A percentile compares a stretch with the other conserved stretches of the same genome.
phyloP scores from a whole-genome alignment of 2,329 filamentous ascomycete species.

The Cladosporium halotolerans region DNA sequence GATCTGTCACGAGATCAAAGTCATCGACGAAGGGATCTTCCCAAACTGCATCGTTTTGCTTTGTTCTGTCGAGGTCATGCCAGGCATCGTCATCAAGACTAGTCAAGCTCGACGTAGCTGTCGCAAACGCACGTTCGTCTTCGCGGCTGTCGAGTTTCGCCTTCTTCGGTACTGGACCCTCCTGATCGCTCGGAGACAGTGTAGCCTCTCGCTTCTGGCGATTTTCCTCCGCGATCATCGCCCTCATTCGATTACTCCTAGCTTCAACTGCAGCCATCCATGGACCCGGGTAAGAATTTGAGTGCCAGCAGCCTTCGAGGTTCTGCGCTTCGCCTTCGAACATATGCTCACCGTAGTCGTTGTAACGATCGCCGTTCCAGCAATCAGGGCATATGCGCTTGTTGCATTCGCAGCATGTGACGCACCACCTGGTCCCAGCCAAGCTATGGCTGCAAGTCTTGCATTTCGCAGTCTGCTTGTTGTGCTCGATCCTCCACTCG shows the following conservation, averaged over 20 bases:
- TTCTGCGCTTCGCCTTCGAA: constrained; percentile 13
- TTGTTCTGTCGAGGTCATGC: neutral
- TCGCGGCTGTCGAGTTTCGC: neutral
- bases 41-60: neutral
- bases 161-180: neutral
- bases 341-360: constrained; percentile 11
- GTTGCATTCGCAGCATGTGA: constrained; percentile 15
- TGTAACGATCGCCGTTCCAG: constrained; percentile 14
- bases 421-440: constrained; percentile 14
- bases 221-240: neutral
- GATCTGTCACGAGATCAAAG: neutral
- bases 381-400: constrained; percentile 17
- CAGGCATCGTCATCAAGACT: neutral
- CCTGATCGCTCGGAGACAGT: neutral
- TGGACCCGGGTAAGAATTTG: constrained; percentile 1
- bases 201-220: neutral
- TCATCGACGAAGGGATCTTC: neutral
- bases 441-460: constrained; percentile 16
- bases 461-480: constrained; percentile 21
- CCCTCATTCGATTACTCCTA: neutral
- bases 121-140: constrained; percentile 2
- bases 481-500: constrained; percentile 14
- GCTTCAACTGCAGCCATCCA: constrained; percentile 4
- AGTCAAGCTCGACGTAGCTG: neutral
- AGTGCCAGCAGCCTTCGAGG: constrained; percentile 16